Evolutionary conservation across 73 alveolate species (phyloP).

Genomic region (Stentor roeselii): DNA sequence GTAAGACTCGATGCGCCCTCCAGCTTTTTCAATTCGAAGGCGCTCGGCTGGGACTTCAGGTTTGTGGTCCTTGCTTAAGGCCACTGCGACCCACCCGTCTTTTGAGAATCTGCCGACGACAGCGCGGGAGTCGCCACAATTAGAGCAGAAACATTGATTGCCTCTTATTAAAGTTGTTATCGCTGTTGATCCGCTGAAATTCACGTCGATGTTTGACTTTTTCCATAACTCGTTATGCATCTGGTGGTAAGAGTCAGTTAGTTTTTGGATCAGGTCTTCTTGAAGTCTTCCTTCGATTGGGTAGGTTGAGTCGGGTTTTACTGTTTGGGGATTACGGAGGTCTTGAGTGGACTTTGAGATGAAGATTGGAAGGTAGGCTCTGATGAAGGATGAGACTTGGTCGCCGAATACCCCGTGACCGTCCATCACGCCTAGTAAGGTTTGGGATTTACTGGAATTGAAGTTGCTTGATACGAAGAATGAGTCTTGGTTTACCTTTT

Average conservation of each 20-base stretch:
- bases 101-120: conserved; percentile 38
- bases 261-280: background rate
- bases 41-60: conserved; percentile 76
- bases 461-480: background rate
- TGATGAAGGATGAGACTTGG: background rate
- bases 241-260: too few relatives aligned
- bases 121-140: conserved; percentile 83
- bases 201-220: conserved; percentile 35
- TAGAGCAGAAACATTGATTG: conserved; percentile 66
- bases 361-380: background rate
- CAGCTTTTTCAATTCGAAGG: conserved; percentile 56
- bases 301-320: background rate
- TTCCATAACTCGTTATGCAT: background rate
- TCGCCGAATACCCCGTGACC: background rate
- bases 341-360: background rate
- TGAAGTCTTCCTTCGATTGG: background rate
- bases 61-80: conserved; percentile 74
- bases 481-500: background rate
- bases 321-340: background rate
- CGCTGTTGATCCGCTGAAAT: conserved; percentile 51
- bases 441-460: background rate
- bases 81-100: background rate
- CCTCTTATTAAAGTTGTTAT: conserved; percentile 65
- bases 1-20: conserved; percentile 73
- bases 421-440: background rate